Evolutionary conservation across 2,329 filamentous ascomycete genomes (phyloP).

Genomic region (Rutstroemia sp.): DNA sequence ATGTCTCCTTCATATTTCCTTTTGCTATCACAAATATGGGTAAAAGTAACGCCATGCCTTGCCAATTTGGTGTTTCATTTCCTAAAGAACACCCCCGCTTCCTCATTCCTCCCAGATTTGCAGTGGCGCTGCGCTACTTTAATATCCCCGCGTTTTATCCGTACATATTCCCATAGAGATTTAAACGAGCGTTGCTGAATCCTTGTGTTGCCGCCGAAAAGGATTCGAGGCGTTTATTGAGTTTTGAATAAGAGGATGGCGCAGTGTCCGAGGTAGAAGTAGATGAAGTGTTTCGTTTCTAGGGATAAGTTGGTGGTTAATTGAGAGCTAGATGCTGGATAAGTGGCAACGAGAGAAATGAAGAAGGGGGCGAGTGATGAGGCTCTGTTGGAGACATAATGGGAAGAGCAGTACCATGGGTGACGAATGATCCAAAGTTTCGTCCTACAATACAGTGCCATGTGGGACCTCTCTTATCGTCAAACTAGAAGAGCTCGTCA

Average conservation of each 20-base stretch:
- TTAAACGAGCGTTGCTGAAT: not conserved
- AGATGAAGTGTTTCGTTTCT: constrained; percentile 99
- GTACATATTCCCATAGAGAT: not conserved
- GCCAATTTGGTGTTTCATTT: not conserved
- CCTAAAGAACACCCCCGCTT: constrained; percentile 5
- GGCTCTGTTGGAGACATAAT: not conserved
- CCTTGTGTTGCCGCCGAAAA: not conserved
- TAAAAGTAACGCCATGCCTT: constrained; percentile 7
- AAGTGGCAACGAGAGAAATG: not conserved
- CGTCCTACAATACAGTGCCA: constrained; percentile 99
- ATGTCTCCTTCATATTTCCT: not conserved
- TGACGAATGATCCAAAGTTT: constrained; percentile 99
- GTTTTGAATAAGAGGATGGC: constrained; percentile 99
- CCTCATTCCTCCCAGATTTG: not conserved
- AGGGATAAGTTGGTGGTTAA: no score
- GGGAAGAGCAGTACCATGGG: constrained; percentile 45
- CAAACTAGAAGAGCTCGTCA: constrained; percentile 59
- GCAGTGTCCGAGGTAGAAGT: constrained; percentile 98
- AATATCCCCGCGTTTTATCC: not conserved
- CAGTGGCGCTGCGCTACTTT: not conserved
- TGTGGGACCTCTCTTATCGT: constrained; percentile 92
- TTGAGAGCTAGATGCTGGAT: not conserved
- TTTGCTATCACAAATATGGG: constrained; percentile 1
- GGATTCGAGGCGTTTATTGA: constrained; percentile 50
- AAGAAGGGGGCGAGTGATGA: not conserved